A percentile compares a stretch with the other conserved stretches of the same genome.
phyloP scores from a whole-genome alignment of 176 grass and related monocot species.

The Pharus latifolius region DNA sequence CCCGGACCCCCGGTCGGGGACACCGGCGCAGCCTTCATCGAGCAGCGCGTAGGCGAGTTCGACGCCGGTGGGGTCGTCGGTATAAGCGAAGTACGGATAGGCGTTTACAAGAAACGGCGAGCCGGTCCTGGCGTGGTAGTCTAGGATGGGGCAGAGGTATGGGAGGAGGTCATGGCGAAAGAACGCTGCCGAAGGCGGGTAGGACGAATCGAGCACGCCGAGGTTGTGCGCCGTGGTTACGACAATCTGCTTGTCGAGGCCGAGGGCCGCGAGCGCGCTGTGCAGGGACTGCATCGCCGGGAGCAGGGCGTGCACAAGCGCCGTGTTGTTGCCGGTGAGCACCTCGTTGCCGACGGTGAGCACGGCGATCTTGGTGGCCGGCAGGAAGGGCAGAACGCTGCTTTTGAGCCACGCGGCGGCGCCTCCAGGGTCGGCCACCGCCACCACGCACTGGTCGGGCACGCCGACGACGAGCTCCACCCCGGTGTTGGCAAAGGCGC shows the following conservation, averaged over 20 bases:
- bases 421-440: conserved; percentile 15
- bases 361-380: conserved; percentile 50
- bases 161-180: conserved; percentile 34
- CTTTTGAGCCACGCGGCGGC: conserved; percentile 34
- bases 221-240: conserved; percentile 60
- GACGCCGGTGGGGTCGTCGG: conserved; percentile 37
- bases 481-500: conserved; percentile 50
- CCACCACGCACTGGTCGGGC: conserved; percentile 37
- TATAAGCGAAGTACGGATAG: conserved; percentile 75
- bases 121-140: conserved; percentile 48
- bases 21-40: conserved; percentile 19
- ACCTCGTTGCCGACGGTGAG: conserved; percentile 75
- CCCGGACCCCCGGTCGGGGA: conserved; percentile 38
- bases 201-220: conserved; percentile 44
- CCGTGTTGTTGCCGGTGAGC: conserved; percentile 45
- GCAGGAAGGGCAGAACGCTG: conserved; percentile 37
- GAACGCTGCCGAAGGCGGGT: conserved; percentile 39
- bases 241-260: conserved; percentile 39
- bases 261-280: conserved; percentile 24
- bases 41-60: conserved; percentile 51
- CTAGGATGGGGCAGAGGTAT: conserved; percentile 50
- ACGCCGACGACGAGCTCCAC: conserved; percentile 63
- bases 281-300: conserved; percentile 53
- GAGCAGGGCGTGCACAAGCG: conserved; percentile 19
- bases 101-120: conserved; percentile 61